These are phyloP conservation scores for Lachnellula arida DNA, from an alignment of 2,329 filamentous ascomycete species.

Conservation along the genomic window DNA sequence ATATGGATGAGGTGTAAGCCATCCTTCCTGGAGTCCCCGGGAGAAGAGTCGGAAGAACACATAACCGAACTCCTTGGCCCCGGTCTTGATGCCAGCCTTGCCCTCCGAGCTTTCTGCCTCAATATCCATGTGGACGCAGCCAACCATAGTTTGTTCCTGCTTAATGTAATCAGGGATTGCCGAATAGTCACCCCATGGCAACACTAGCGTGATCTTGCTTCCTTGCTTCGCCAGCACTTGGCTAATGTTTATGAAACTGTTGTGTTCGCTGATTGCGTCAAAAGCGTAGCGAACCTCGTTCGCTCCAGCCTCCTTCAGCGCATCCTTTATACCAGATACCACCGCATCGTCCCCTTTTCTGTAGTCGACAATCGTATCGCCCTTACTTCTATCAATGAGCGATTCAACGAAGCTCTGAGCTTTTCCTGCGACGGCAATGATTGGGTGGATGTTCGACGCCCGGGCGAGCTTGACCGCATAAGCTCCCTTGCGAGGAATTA, in stretches of 20 bases:
- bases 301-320: slow-evolving; percentile 21
- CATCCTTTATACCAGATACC: slow-evolving; percentile 28
- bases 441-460: slow-evolving; percentile 49
- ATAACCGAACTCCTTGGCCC: slow-evolving; percentile 25
- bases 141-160: slow-evolving; percentile 19
- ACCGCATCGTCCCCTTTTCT: slow-evolving; percentile 44
- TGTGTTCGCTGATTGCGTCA: slow-evolving; percentile 27
- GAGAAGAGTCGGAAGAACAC: slow-evolving; percentile 24
- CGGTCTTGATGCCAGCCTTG: slow-evolving; percentile 20
- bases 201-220: slow-evolving; percentile 36
- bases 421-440: slow-evolving; percentile 53
- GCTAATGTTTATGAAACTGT: slow-evolving; percentile 25
- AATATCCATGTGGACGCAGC: slow-evolving; percentile 17
- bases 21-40: slow-evolving; percentile 44
- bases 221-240: slow-evolving; percentile 25
- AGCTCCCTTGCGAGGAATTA: slow-evolving; percentile 36
- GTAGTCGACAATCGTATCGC: slow-evolving; percentile 53
- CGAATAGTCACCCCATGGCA: slow-evolving; percentile 40
- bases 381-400: slow-evolving; percentile 44
- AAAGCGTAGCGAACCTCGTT: slow-evolving; percentile 26
- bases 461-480: slow-evolving; percentile 50
- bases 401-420: slow-evolving; percentile 43
- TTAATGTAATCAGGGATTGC: slow-evolving; percentile 27
- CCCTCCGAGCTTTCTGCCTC: slow-evolving; percentile 6
- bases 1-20: slow-evolving; percentile 45